These are phyloP conservation scores for Beauveria brongniartii DNA, from an alignment of 2,329 filamentous ascomycete species.

Conservation along the genomic window DNA sequence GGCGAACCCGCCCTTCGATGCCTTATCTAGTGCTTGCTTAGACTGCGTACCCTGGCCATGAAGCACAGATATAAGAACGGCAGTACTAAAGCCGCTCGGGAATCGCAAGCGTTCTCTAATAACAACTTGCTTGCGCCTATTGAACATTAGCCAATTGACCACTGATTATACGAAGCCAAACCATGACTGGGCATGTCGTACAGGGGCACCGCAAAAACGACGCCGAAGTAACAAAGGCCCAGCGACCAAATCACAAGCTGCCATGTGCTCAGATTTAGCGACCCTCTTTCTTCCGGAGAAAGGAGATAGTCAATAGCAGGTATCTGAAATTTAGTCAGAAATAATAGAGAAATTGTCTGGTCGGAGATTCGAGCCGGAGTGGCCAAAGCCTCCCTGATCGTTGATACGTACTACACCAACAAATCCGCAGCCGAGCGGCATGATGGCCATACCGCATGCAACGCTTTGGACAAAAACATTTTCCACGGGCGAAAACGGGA, in stretches of 20 bases:
- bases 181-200: slow-evolving; percentile 22
- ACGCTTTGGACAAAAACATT: slow-evolving; percentile 97
- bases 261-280: slow-evolving; percentile 61
- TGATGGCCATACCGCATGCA: slow-evolving; percentile 89
- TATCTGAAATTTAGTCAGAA: slow-evolving; percentile 37
- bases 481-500: slow-evolving; percentile 88
- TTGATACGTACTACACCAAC: slow-evolving; percentile 64
- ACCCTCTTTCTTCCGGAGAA: slow-evolving; percentile 67
- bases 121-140: slow-evolving; percentile 74
- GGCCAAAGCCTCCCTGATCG: background rate
- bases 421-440: slow-evolving; percentile 92
- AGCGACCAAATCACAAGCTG: slow-evolving; percentile 85
- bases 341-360: background rate
- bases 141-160: background rate
- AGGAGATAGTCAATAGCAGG: slow-evolving; percentile 87
- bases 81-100: slow-evolving; percentile 90
- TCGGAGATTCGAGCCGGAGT: background rate
- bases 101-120: slow-evolving; percentile 89
- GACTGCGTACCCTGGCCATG: slow-evolving; percentile 51
- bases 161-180: background rate
- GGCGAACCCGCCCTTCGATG: slow-evolving; percentile 33
- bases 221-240: slow-evolving; percentile 91
- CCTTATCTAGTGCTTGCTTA: slow-evolving; percentile 26
- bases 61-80: slow-evolving; percentile 82
- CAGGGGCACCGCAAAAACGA: slow-evolving; percentile 90